Evolutionary conservation across 305 asterid species (phyloP), one percentile per base, ranked within the genome.

Genomic region (Fraxinus greggii): DNA sequence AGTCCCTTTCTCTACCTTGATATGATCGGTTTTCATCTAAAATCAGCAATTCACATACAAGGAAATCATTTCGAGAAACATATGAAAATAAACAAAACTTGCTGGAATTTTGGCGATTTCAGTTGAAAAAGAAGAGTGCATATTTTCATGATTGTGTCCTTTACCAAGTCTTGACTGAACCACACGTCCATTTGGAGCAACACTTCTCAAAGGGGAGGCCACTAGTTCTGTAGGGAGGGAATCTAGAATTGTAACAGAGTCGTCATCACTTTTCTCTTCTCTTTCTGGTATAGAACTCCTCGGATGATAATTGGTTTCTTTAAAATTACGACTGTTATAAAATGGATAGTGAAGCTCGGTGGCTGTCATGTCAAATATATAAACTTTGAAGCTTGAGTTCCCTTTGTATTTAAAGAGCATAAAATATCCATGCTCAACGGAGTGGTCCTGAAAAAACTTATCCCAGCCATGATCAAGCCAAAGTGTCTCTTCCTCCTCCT

Each of bases 401-500:
- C 83, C 83, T 65, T 5, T 51, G 73, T 80, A 80, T 36, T 73
- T 65, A 63, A 86, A 86, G 6, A 83, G 7, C 12, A 80, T 17
- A 35, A 80, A 35, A 72, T 76, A 70, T 26, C 83, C 78, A 38
- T 51, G 19, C 31, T 45, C n/a, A 17, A 82, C 29, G 8, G 82
- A 85, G 24, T 85, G 48, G 42, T 85, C 77, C 33, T 59, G 48
- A 79, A 76, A 76, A 35, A 85, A 85, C 42, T 79, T 72, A 6
- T 56, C 78, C 80, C 81, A 79, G 35, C 86, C 86, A 76, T 48
- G 80, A 17, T 29, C 65, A 38, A 85, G 82, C 77, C 65, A 83
- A 31, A 82, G 28, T 7, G 9, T 23, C 29, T 72, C 1, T 9
- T 32, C 77, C 36, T 13, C 17, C 81, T 45, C 77, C 15, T 79